Evolutionary conservation across 306 rosid genomes (phyloP).

Genomic region (Citrullus mucosospermus): DNA sequence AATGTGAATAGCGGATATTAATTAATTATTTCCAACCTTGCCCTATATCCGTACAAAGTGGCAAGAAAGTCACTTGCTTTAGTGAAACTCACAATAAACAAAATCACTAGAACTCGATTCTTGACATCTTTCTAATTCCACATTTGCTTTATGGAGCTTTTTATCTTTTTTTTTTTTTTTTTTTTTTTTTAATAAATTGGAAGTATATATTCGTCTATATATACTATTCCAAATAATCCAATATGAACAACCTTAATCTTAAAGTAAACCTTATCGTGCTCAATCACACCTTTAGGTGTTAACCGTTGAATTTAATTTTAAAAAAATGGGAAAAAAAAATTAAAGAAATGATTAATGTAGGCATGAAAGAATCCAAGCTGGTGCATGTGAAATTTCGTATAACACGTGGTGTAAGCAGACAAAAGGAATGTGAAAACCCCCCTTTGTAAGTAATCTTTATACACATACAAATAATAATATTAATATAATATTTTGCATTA

Average conservation of each 20-base stretch:
- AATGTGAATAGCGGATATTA: too few species aligned
- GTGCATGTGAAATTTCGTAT: not conserved
- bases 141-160: not conserved
- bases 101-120: not conserved
- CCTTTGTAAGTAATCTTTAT: conserved; percentile 1
- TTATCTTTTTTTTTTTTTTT: too few species aligned
- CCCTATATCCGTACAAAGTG: not conserved
- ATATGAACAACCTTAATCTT: not conserved
- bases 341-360: not conserved
- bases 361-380: conserved; percentile 6
- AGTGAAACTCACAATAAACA: not conserved
- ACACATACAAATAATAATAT: not conserved
- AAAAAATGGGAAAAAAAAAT: not conserved
- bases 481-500: not conserved
- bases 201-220: too few species aligned
- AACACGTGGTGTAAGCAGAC: conserved; percentile 10
- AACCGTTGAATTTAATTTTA: not conserved
- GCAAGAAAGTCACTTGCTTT: not conserved
- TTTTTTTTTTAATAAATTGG: too few species aligned
- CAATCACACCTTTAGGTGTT: not conserved
- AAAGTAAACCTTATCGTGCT: not conserved
- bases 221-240: not conserved
- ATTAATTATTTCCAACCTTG: too few species aligned
- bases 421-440: conserved; percentile 11
- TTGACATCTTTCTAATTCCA: not conserved